Percentiles rank a stretch among this genome's conserved stretches.
phyloP scores from a whole-genome alignment of 2,329 filamentous ascomycete species.

The Hypoxylon sp. region DNA sequence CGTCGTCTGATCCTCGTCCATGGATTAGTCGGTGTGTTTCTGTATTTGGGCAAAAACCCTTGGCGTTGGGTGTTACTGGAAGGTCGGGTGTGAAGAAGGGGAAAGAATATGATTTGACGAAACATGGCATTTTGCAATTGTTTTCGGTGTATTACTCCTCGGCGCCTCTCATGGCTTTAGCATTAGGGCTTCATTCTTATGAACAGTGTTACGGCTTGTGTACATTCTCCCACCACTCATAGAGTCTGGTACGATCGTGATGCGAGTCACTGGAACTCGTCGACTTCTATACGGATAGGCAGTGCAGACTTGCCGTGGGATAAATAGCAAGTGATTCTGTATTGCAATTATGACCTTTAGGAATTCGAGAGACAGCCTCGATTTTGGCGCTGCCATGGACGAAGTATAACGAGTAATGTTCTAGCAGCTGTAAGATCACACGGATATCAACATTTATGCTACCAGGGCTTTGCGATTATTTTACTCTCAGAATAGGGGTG shows the following conservation, averaged over 20 bases:
- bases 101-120: constrained; percentile 17
- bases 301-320: not conserved
- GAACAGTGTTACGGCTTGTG: constrained; percentile 3
- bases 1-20: constrained; percentile 9
- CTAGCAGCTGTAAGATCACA: no score
- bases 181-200: constrained; percentile 12
- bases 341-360: not conserved
- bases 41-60: constrained; percentile 1
- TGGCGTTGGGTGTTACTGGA: constrained; percentile 25
- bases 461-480: no score
- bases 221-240: constrained; percentile 14
- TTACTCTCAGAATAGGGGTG: no score
- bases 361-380: not conserved
- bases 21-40: constrained; percentile 6
- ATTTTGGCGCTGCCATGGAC: no score
- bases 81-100: not conserved
- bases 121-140: constrained; percentile 18
- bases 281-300: not conserved
- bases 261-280: constrained; percentile 30
- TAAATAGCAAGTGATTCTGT: not conserved
- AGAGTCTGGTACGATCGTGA: constrained; percentile 32
- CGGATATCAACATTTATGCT: no score
- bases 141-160: constrained; percentile 13
- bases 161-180: constrained; percentile 7
- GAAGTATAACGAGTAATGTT: no score